Percentiles rank a stretch among this genome's conserved stretches.
phyloP scores from a whole-genome alignment of 345 rosid species.

The Raphanus sativus region DNA sequence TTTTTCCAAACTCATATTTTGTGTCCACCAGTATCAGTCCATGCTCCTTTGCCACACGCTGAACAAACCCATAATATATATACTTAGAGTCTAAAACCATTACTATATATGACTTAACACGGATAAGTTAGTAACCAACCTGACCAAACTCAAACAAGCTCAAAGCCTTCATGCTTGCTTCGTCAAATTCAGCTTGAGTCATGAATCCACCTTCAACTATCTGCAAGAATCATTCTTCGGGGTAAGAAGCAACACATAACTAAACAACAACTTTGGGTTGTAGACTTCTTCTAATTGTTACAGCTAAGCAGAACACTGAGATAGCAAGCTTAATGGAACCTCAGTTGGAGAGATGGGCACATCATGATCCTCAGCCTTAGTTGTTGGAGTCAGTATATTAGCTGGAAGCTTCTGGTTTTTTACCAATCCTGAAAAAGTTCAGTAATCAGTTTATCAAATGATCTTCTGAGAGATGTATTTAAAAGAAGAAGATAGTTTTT shows the following conservation, averaged over 20 bases:
- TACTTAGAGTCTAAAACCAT: conserved; percentile 8
- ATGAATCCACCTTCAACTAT: conserved; percentile 73
- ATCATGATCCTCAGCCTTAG: conserved; percentile 86
- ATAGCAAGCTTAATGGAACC: conserved; percentile 40
- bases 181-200: conserved; percentile 80
- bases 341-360: conserved; percentile 72
- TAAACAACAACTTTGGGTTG: conserved; percentile 6
- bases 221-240: conserved; percentile 49
- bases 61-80: conserved; percentile 28
- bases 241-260: conserved; percentile 28
- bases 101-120: conserved; percentile 1
- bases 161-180: conserved; percentile 79
- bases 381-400: conserved; percentile 84
- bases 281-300: conserved; percentile 1
- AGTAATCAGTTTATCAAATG: conserved; percentile 2
- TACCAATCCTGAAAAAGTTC: conserved; percentile 50
- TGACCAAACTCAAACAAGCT: conserved; percentile 89
- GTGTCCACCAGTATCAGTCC: conserved; percentile 93
- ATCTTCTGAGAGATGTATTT: conserved; percentile 2
- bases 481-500: background rate
- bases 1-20: conserved; percentile 92
- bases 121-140: conserved; percentile 47
- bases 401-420: conserved; percentile 72
- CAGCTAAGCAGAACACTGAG: conserved; percentile 21
- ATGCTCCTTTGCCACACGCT: conserved; percentile 79